A percentile compares a stretch with the other conserved stretches of the same genome.
These are phyloP conservation scores for Trametes sanguinea DNA, from an alignment of 768 basidiomycete species.

Conservation along the genomic window DNA sequence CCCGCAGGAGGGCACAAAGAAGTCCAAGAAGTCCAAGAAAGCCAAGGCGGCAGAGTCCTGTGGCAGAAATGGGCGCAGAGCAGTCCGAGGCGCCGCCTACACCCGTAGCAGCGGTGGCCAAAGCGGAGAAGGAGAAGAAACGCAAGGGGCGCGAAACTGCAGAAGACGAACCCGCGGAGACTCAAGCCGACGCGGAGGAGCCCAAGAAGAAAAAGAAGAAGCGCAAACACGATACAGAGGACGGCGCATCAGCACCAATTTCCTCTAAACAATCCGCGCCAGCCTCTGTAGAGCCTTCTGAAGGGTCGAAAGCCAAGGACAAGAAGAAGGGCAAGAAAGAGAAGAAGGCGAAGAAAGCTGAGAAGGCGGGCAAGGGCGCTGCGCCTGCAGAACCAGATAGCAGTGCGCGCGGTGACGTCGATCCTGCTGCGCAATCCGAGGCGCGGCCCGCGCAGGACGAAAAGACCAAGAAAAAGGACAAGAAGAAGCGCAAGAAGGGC, in stretches of 20 bases:
- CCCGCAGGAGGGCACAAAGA: neutral
- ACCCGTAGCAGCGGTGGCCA: neutral
- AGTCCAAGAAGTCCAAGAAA: constrained; percentile 14
- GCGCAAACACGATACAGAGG: constrained; percentile 17
- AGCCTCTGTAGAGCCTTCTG: neutral
- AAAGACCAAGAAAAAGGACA: constrained; percentile 12
- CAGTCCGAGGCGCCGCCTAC: neutral
- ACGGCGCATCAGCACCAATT: too few relatives aligned
- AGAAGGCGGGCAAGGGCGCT: neutral
- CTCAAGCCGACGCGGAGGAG: constrained; percentile 1
- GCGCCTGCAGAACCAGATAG: neutral
- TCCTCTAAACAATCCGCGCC: neutral
- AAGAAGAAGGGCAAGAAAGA: constrained; percentile 13
- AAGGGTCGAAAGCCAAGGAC: neutral
- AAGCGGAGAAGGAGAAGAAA: constrained; percentile 23
- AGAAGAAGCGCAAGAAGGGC: neutral
- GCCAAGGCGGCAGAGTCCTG: neutral
- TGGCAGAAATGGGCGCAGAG: neutral
- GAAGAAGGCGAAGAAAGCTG: constrained; percentile 2
- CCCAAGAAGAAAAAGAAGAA: constrained; percentile 24
- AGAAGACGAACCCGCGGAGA: constrained; percentile 9
- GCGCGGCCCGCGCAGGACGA: constrained; percentile 6
- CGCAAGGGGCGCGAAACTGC: constrained; percentile 18
- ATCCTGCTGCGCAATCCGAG: constrained; percentile 7
- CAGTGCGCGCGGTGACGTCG: constrained; percentile 4